Evolutionary conservation across 768 basidiomycete species (phyloP), one percentile per base, ranked within the genome.

Genomic region (Suillus fuscotomentosus): DNA sequence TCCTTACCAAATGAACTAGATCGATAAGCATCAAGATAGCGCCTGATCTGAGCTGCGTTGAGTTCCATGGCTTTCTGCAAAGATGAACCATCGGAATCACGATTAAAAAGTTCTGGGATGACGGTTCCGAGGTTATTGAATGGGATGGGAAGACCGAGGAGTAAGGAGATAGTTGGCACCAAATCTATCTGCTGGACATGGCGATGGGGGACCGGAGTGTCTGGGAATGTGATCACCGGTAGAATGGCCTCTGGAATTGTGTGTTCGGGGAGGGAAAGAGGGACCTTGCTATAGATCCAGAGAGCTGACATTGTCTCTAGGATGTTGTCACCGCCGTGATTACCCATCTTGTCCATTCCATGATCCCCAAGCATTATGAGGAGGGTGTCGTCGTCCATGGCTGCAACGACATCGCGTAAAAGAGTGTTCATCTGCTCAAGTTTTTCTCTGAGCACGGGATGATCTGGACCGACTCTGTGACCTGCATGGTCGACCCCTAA

Each of bases 401-500:
- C 68, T 0, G 86, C 83, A 6, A 99, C 92, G 5, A 97, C 88
- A 7, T 85, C 81, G 14, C 75, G 73, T 2, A 99, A 78, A 0
- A 97, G 88, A 36, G 81, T 73, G 73, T 99, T 88, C 94, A 98
- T 97, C 74, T 98, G 94, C 63, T 79, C 73, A 22, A 99, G 80
- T 75, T 99, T 99, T 27, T 85, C 77, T 66, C 82, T 85, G 95
- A 98, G 97, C 56, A 85, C 87, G 0, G 88, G 85, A 69, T 95
- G 91, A 62, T 92, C 89, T 0, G 97, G 95, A 0, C 97, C 96
- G 8, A 98, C 86, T 60, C 97, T 84, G 72, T 99, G 97, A 0
- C 97, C 97, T 47, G 90, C 95, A 73, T 99, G 97, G 74, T 99
- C 97, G 3, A 98, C 94, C 15, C 97, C 97, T 31, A 99, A 84